Percentiles rank a stretch among this genome's conserved stretches.
Evolutionary conservation across 2,329 filamentous ascomycete genomes (phyloP).

Genomic region (Talaromyces verruculosus): DNA sequence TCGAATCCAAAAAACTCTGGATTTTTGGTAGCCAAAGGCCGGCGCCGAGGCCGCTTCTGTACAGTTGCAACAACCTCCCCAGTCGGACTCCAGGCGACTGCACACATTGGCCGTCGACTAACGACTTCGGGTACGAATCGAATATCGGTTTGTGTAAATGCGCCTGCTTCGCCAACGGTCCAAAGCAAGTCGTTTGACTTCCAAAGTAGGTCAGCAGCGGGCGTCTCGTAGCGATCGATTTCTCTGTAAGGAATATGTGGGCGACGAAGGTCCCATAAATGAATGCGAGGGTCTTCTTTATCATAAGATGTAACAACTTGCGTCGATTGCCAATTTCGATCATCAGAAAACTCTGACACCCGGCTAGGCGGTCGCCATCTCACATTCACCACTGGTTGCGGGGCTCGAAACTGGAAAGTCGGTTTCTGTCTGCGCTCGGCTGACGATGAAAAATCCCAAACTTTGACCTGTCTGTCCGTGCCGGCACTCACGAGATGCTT

Average conservation of each 20-base stretch:
- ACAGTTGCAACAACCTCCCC: constrained; percentile 58
- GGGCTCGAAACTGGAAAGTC: constrained; percentile 58
- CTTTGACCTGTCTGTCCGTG: constrained; percentile 61
- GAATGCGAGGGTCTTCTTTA: constrained; percentile 59
- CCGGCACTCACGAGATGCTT: constrained; percentile 64
- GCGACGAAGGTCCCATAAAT: constrained; percentile 65
- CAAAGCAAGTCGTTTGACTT: constrained; percentile 64
- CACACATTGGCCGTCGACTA: constrained; percentile 57
- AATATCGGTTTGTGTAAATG: constrained; percentile 63
- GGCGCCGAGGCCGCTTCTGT: constrained; percentile 52
- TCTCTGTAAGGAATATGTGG: constrained; percentile 63
- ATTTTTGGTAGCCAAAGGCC: constrained; percentile 42
- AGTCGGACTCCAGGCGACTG: constrained; percentile 58
- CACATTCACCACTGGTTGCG: constrained; percentile 62
- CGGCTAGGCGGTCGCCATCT: constrained; percentile 63
- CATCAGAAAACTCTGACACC: constrained; percentile 52
- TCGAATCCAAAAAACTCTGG: constrained; percentile 43
- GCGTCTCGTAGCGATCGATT: constrained; percentile 55
- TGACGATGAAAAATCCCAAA: constrained; percentile 63
- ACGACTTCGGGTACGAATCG: constrained; percentile 60
- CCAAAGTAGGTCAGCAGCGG: constrained; percentile 62
- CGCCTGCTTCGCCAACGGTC: constrained; percentile 62
- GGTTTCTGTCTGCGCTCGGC: constrained; percentile 60
- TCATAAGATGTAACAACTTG: constrained; percentile 64
- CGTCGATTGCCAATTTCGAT: constrained; percentile 59